These are phyloP conservation scores for Wallacemonas collosoma DNA, from an alignment of 208 protist species.

Conservation along the genomic window DNA sequence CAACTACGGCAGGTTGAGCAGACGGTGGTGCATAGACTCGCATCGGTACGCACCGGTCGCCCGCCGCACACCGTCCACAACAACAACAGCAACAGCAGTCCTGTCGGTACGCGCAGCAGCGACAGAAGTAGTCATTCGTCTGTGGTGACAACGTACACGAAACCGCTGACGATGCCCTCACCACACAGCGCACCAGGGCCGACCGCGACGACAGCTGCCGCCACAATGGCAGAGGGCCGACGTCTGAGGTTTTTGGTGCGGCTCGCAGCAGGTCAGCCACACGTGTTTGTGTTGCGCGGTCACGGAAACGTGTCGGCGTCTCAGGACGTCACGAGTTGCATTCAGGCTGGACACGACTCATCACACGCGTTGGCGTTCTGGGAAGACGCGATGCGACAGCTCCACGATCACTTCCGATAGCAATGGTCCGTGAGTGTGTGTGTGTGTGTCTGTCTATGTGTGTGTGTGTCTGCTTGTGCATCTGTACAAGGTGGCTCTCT, in stretches of 20 bases:
- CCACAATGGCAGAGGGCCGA: not conserved
- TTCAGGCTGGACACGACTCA: conserved; percentile 3
- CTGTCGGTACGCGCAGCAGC: too few species aligned
- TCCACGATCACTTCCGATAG: not conserved
- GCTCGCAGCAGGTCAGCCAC: not conserved
- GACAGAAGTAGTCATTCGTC: not conserved
- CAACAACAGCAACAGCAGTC: too few species aligned
- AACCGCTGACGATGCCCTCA: not conserved
- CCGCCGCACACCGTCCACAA: too few species aligned
- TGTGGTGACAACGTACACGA: not conserved
- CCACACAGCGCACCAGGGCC: too few species aligned
- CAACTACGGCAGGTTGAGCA: not conserved
- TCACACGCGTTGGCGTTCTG: conserved; percentile 2
- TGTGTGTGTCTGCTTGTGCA: too few species aligned
- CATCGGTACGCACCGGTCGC: not conserved
- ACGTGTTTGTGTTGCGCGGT: not conserved
- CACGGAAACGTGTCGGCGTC: not conserved
- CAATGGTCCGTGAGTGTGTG: too few species aligned
- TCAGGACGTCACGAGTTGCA: not conserved
- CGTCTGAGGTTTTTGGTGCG: not conserved
- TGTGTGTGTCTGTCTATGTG: too few species aligned
- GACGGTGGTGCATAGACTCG: not conserved
- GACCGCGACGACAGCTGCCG: too few species aligned
- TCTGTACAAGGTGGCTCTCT: too few species aligned
- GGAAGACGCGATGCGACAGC: conserved; percentile 3